These are phyloP conservation scores for Fagopyrum tataricum DNA, from an alignment of 148 eudicot genomes.

Conservation along the genomic window DNA sequence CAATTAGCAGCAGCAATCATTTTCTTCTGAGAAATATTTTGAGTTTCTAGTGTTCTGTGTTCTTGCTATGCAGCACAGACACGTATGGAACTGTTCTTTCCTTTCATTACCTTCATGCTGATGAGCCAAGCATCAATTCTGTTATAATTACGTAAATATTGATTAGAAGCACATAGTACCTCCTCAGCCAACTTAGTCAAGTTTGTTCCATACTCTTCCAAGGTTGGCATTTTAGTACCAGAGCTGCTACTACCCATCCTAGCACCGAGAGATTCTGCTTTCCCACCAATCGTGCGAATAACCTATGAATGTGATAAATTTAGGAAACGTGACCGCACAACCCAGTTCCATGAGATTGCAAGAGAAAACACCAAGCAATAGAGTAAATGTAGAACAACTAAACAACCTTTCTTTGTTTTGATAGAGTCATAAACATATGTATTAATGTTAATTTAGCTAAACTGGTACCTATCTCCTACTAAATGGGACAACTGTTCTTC, in stretches of 20 bases:
- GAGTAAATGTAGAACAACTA: neutral
- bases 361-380: neutral
- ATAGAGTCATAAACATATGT: too few species aligned
- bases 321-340: neutral
- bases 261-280: conserved; percentile 75
- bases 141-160: neutral
- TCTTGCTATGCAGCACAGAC: too few species aligned
- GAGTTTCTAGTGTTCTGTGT: too few species aligned
- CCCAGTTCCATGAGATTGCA: neutral
- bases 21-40: too few species aligned
- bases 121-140: too few species aligned
- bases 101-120: too few species aligned
- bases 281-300: conserved; percentile 91
- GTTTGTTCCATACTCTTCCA: conserved; percentile 95
- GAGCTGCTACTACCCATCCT: conserved; percentile 74
- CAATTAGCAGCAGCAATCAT: too few species aligned
- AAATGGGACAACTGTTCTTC: too few species aligned
- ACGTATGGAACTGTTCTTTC: too few species aligned
- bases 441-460: too few species aligned
- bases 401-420: too few species aligned
- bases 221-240: conserved; percentile 80
- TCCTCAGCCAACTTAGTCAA: conserved; percentile 91
- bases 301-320: conserved; percentile 31
- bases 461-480: too few species aligned
- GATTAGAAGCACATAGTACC: conserved; percentile 28